phyloP scores from a whole-genome alignment of 1,284 basidiomycete genomes.

The Mycena sp. region DNA sequence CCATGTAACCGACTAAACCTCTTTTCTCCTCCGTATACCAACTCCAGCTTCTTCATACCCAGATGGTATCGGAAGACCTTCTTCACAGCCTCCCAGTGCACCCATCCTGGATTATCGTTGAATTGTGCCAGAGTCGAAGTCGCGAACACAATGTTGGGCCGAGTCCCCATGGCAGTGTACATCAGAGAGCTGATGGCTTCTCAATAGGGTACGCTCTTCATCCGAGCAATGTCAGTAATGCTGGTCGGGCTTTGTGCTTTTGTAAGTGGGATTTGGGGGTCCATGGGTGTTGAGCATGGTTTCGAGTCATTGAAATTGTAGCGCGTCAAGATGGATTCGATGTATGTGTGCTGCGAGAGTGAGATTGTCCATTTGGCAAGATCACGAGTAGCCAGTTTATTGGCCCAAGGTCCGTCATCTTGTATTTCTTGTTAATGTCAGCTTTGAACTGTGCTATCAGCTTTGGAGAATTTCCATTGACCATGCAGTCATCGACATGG shows the following conservation, averaged over 20 bases:
- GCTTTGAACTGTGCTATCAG: conserved; percentile 36
- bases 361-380: background rate
- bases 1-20: conserved; percentile 22
- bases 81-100: conserved; percentile 13
- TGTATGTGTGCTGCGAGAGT: conserved; percentile 13
- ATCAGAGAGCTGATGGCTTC: conserved; percentile 12
- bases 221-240: conserved; percentile 17
- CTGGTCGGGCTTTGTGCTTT: background rate
- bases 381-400: conserved; percentile 46
- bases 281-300: conserved; percentile 37
- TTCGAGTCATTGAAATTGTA: conserved; percentile 24
- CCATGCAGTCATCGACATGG: conserved; percentile 45
- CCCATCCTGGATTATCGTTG: background rate
- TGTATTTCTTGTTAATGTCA: conserved; percentile 36
- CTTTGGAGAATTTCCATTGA: conserved; percentile 27
- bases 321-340: conserved; percentile 4
- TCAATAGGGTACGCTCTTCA: conserved; percentile 25
- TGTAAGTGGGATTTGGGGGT: conserved; percentile 34
- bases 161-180: conserved; percentile 18
- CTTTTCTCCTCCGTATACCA: background rate
- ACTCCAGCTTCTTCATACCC: conserved; percentile 6
- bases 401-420: conserved; percentile 43
- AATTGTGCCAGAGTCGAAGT: conserved; percentile 13
- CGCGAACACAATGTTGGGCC: conserved; percentile 43
- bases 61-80: background rate